phyloP scores from a whole-genome alignment of 2,329 filamentous ascomycete species.

The Leptographium lundbergii region DNA sequence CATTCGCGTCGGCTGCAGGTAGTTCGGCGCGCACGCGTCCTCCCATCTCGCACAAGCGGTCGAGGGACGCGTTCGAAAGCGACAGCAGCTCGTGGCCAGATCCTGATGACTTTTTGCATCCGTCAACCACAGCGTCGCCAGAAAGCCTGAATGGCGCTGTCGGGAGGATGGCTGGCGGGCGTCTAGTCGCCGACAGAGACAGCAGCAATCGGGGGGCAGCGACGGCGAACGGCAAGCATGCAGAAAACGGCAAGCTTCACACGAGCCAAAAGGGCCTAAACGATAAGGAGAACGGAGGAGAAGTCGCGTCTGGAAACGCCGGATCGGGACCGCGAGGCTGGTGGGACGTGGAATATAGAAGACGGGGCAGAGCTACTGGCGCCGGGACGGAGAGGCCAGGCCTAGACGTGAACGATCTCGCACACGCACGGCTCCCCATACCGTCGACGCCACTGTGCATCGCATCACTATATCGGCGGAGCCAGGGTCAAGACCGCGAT shows the following conservation, averaged over 20 bases:
- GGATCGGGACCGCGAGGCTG: neutral
- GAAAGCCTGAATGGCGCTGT: neutral
- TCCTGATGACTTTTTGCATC: neutral
- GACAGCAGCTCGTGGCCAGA: neutral
- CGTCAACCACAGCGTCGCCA: neutral
- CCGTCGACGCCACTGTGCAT: neutral
- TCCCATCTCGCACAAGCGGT: neutral
- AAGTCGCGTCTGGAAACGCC: neutral
- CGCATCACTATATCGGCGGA: neutral
- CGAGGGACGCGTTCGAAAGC: neutral
- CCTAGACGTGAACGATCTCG: neutral
- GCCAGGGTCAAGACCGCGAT: neutral
- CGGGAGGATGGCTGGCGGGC: neutral
- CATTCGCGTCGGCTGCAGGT: neutral
- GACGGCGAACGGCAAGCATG: neutral
- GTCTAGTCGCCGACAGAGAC: neutral
- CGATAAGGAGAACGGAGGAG: neutral
- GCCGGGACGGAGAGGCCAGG: neutral
- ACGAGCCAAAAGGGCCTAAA: neutral
- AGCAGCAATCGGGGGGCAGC: neutral
- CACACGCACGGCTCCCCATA: neutral
- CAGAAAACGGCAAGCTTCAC: neutral
- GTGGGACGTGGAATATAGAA: neutral
- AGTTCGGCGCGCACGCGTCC: neutral
- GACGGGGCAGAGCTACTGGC: neutral